These are phyloP conservation scores for Fomitopsis serialis DNA, from an alignment of 768 basidiomycete species.

Conservation along the genomic window DNA sequence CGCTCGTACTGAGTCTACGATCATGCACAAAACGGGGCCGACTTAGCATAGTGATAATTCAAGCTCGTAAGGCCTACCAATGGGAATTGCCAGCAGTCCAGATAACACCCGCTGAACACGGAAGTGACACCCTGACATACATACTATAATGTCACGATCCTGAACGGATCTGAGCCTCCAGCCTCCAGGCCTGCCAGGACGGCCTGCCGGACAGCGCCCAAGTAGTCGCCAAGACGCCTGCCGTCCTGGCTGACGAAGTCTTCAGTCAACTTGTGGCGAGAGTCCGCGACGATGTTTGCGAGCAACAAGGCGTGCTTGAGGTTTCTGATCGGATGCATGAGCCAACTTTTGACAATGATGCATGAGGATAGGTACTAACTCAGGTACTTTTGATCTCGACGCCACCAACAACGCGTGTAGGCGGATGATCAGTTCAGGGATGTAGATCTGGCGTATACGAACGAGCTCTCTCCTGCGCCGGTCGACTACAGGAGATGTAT, in stretches of 20 bases:
- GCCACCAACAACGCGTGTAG: constrained; percentile 68
- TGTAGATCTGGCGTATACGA: constrained; percentile 82
- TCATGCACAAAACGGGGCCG: too few relatives aligned
- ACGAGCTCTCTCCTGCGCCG: constrained; percentile 61
- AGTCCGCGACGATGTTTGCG: constrained; percentile 84
- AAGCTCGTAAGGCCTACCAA: too few relatives aligned
- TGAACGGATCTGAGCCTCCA: constrained; percentile 76
- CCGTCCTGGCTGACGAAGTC: constrained; percentile 71
- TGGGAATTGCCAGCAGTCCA: too few relatives aligned
- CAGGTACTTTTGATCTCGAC: constrained; percentile 58
- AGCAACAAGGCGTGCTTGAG: constrained; percentile 71
- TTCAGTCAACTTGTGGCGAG: constrained; percentile 78
- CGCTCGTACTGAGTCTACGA: too few relatives aligned
- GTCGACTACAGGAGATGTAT: constrained; percentile 29
- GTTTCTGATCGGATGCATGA: constrained; percentile 42
- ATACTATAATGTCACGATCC: constrained; percentile 24
- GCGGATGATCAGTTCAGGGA: constrained; percentile 86
- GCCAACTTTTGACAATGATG: not conserved
- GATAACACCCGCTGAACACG: not conserved
- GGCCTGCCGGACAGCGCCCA: constrained; percentile 67
- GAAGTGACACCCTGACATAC: not conserved
- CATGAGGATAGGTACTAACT: constrained; percentile 41
- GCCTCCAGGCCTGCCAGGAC: constrained; percentile 66
- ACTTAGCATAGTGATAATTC: too few relatives aligned
- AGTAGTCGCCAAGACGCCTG: constrained; percentile 63